Evolutionary conservation across 1,284 basidiomycete species (phyloP), one percentile per base, ranked within the genome.

Genomic region (Coniferiporia weirii): DNA sequence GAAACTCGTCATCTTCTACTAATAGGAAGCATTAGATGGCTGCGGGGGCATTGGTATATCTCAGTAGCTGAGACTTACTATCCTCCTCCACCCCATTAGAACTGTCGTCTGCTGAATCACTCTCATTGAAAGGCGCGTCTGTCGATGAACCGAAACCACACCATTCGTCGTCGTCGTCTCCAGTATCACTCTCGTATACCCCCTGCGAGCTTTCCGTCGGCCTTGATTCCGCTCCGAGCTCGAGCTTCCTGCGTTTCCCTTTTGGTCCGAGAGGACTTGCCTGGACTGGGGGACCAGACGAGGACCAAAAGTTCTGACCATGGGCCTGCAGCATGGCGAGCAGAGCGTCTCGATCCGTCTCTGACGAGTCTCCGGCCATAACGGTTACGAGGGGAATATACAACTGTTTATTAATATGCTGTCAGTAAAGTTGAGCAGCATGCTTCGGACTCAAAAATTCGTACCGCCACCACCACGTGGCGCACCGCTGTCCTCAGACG

Each of bases 291-390:
- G 75, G 27, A 13, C 56, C 66, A 64, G 89, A 89, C 0, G 80
- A 81, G 36, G 70, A 67, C 19, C 89, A 67, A 64, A 89, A 90
- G 27, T 77, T 72, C 68, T 82, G 77, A 0, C 87, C 89, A 59
- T 88, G 84, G 22, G 79, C 78, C 65, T 87, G 74, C n/a, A 91
- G 71, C 60, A 83, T 70, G 45, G 71, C 70, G 48, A 90, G 75
- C 12, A 89, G 73, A 44, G 64, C 66, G 13, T 72, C 68, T 36
- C 67, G 61, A 40, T 66, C 59, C 13, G 59, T 27, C 15, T 63
- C 52, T 3, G 40, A n/a, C 3, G 20, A 13, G 17, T 27, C 15
- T 49, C 13, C 49, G 22, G 47, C 35, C 47, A 22, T 48, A 40
- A 27, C 27, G 9, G 38, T 40, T 10, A 9, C 38, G 15, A 40